Evolutionary conservation across 2,329 filamentous ascomycete species (phyloP), one percentile per base, ranked within the genome.

Genomic region (Xylariaceae sp.): DNA sequence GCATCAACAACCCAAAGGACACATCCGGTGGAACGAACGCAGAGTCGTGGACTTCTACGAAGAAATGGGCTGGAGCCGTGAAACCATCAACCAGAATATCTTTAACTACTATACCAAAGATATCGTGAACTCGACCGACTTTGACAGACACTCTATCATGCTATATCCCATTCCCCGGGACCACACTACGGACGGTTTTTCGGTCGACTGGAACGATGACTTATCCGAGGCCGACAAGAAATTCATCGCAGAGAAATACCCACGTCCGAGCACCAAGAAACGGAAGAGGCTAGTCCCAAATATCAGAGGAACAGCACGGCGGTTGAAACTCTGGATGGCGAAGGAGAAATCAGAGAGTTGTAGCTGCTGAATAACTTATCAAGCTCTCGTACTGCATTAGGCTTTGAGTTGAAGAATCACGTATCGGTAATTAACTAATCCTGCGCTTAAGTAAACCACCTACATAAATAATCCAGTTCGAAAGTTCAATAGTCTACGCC

Each of bases 141-240:
- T 38, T 17, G 31, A 38, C 23, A 13, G 13, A 6, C 15, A 34
- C 21, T 37, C 35, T 14, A 37, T 38, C 19, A 38, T 38, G 32
- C 19, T 35, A 2, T 38, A 38, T 14, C 19, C 30, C 21, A 29
- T 38, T 25, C 36, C 36, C 7, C 10, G 19, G 16, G 32, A 38
- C 16, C 32, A 29, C 23, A 35, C 32, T 5, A 15, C 17, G 4
- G 29, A 38, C 32, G 29, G 29, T 12, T 5, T 15, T 10, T 35
- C 25, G 19, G 36, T 32, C 12, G 5, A 21, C 7, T 29, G 25
- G 4, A 38, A 38, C 25, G 11, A 32, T 21, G 24, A 28, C 17
- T 32, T 37, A 10, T 37, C 35, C 5, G 4, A n/a, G 13, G 15
- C 17, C 10, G 36, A 38, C 12, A 38, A 26, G n/a, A 18, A 31